Percentiles rank a stretch among this genome's conserved stretches.
These are phyloP conservation scores for Paragyromitra xinjiangensis DNA, from an alignment of 495 filamentous ascomycete species.

Conservation along the genomic window DNA sequence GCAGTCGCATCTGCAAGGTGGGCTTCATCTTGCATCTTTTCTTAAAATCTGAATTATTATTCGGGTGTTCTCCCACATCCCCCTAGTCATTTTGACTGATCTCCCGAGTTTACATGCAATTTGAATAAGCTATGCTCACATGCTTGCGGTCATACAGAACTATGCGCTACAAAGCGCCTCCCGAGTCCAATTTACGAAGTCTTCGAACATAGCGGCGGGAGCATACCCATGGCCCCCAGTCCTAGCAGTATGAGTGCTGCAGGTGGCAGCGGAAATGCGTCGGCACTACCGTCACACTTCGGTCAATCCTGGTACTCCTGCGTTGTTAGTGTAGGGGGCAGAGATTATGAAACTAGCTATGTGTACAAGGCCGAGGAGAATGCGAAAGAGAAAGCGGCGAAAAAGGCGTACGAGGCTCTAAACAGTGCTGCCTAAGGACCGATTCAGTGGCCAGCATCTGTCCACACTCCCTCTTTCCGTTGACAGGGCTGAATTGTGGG, in stretches of 20 bases:
- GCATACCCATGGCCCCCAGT: slow-evolving; percentile 55
- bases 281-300: slow-evolving; percentile 43
- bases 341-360: slow-evolving; percentile 55
- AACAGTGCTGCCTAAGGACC: slow-evolving; percentile 39
- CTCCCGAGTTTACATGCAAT: slow-evolving; percentile 23
- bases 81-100: slow-evolving; percentile 34
- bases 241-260: slow-evolving; percentile 41
- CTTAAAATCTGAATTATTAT: slow-evolving; percentile 33
- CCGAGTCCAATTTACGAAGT: slow-evolving; percentile 55
- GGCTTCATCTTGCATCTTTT: slow-evolving; percentile 52
- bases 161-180: slow-evolving; percentile 52
- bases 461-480: slow-evolving; percentile 30
- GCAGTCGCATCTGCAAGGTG: slow-evolving; percentile 57
- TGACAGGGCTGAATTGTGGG: slow-evolving; percentile 52
- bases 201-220: slow-evolving; percentile 56
- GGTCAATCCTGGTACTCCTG: slow-evolving; percentile 57
- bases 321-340: slow-evolving; percentile 53
- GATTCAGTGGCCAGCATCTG: slow-evolving; percentile 42
- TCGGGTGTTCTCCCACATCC: slow-evolving; percentile 38
- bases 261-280: slow-evolving; percentile 42
- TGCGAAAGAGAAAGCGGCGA: slow-evolving; percentile 55
- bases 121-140: slow-evolving; percentile 43
- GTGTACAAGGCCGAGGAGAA: slow-evolving; percentile 57
- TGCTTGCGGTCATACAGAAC: slow-evolving; percentile 44
- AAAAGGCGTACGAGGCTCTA: slow-evolving; percentile 56